Conservation (phyloP, 164 flowering plant genomes). For the Magnolia sinica region DNA sequence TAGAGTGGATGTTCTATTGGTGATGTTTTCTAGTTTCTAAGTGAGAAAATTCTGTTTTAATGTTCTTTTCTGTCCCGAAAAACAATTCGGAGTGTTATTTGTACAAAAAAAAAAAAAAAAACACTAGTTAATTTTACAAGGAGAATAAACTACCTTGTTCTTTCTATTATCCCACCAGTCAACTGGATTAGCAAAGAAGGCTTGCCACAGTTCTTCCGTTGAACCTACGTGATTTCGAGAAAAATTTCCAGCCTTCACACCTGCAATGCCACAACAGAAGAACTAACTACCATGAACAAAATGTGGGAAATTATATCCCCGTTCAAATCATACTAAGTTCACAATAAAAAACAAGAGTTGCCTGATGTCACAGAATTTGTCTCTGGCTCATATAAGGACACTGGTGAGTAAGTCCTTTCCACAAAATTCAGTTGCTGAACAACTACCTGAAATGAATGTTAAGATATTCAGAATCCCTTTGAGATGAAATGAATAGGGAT, state of each 20-base stretch:
- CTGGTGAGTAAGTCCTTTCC: conserved; percentile 46
- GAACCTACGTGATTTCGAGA: conserved; percentile 35
- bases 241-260: conserved; percentile 31
- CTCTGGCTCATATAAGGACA: conserved; percentile 37
- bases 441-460: conserved; percentile 53
- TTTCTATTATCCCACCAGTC: conserved; percentile 97
- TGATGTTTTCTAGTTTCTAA: neutral
- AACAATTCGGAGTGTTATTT: neutral
- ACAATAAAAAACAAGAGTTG: conserved; percentile 12
- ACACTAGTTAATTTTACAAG: neutral
- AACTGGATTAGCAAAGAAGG: conserved; percentile 87
- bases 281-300: neutral
- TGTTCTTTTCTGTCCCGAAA: neutral
- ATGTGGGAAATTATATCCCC: neutral
- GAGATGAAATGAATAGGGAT: neutral
- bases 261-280: conserved; percentile 30
- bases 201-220: conserved; percentile 79
- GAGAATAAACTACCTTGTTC: conserved; percentile 54
- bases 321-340: neutral
- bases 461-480: conserved; percentile 7
- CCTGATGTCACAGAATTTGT: conserved; percentile 36
- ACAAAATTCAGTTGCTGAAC: conserved; percentile 78
- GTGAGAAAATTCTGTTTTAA: neutral
- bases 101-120: neutral
- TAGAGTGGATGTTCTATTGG: neutral